Base-by-base conservation (phyloP, 192 early-diverging fungal genomes). In the Allomyces macrogynus region DNA sequence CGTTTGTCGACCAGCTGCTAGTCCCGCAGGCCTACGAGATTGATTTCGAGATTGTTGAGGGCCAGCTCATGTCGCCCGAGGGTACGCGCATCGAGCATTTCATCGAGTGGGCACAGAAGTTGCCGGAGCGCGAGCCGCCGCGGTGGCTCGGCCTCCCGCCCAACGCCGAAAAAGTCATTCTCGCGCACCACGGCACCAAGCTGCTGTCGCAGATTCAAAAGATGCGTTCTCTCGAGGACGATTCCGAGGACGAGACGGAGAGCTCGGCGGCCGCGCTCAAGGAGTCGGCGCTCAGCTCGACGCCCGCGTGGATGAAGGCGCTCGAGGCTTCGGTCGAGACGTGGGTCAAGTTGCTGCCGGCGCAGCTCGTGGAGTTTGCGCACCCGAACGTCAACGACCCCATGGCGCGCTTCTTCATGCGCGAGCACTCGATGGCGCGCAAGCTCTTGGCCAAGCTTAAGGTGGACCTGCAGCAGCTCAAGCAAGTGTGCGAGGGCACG, bases 91-190 rank as follows among this genome's bases (percentile, higher is more conserved):
- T 87, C 61, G 86, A 86, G 4, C 86, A 95, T 66, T 92, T 98
- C 76, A 62, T 92, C 66, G 76, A 81, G 23, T 99, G 97, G 97
- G 89, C 92, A 42, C 76, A 80, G 27, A 79, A 78, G 44, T 69
- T 98, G 65, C 91, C 92, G 1, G 93, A 94, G 42, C 80, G 83
- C 67, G 89, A 98, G 74, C 93, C 97, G 23, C 96, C 96, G 18
- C 84, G 88, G 7, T 99, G 97, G 97, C 78, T 99, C 43, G 92
- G 97, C 10, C 80, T 99, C 62, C 94, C 94, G 23, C 68, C 80
- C 7, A 93, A 92, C 68, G 93, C 97, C 16, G 97, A 99, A 73
- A 86, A 81, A 62, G 84, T 97, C 57, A 76, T 97, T 40, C 80
- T 91, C 65, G 84, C 86, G 24, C 77, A 80, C 40, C 89, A 91